Evolutionary conservation across 441 rosid genomes (phyloP), one percentile per base, ranked within the genome.

Genomic region (Macaranga tanarius): DNA sequence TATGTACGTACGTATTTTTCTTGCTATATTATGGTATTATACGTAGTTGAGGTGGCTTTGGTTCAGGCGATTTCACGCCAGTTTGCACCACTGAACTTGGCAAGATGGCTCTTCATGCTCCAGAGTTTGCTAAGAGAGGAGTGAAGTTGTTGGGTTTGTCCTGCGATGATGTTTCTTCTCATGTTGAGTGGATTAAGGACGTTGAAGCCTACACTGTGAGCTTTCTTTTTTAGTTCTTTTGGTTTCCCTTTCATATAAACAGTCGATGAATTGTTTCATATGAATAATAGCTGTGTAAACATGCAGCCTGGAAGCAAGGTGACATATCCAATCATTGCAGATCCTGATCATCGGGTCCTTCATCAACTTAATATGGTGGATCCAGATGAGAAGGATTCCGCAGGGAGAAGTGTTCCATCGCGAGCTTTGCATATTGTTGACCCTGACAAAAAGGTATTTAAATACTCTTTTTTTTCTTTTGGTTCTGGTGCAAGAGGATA

Each of bases 11-110:
- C 23, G 45, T n/a, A 13, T 19, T 22, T 71, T 23, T 19, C 16
- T 55, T 12, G 20, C 25, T 28, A 40, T 17, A 7, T 34, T 34
- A 34, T 34, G 38, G 7, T 34, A 34, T 7, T 34, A 34, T 34
- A 34, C 6, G 38, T 34, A 34, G 38, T 25, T 11, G 51, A 23
- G 12, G 23, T 22, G 38, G 11, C 3, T 15, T 56, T 73, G 22
- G 23, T 4, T 47, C 47, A 89, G 96, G 87, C 45, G 98, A 92
- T 81, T 92, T 92, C 83, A 92, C 95, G 0, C 97, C 96, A 0
- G 95, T 89, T 0, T 92, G 95, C 76, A 92, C 95, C 2, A 91
- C 95, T 42, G 96, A 92, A 73, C 93, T 92, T 0, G 90, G 89
- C 2, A 84, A 84, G 79, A 87, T 92, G 85, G 97, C 87, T 0